Evolutionary conservation across 1,284 basidiomycete genomes (phyloP).

Genomic region (Cutaneotrichosporon dermatis): DNA sequence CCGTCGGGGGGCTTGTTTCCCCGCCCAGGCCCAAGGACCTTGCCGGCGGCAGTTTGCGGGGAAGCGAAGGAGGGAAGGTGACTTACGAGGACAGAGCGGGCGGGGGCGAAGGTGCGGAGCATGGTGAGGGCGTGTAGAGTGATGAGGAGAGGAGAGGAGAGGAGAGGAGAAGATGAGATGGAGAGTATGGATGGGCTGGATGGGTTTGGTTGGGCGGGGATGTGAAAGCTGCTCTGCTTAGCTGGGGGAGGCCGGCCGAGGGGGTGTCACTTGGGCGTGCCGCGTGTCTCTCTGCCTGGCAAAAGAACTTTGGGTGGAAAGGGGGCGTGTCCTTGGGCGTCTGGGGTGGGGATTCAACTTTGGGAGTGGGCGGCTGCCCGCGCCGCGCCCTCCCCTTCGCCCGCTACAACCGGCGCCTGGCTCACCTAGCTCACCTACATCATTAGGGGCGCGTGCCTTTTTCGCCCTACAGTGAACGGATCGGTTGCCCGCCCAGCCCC

Average conservation of each 20-base stretch:
- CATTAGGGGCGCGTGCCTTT: too few relatives aligned
- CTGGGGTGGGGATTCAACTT: too few relatives aligned
- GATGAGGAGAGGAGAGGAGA: not conserved
- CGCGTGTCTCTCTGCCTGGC: too few relatives aligned
- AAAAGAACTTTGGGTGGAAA: too few relatives aligned
- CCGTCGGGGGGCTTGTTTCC: conserved; percentile 1
- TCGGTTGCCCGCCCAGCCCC: too few relatives aligned
- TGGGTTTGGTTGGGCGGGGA: not conserved
- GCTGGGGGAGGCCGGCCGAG: not conserved
- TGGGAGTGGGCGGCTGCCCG: not conserved
- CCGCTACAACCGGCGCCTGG: too few relatives aligned
- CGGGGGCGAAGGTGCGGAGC: conserved; percentile 19
- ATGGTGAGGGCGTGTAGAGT: conserved; percentile 8
- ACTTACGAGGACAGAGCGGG: conserved; percentile 10
- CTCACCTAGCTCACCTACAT: too few relatives aligned
- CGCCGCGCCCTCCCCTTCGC: too few relatives aligned
- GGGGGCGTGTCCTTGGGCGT: too few relatives aligned
- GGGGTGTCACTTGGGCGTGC: not conserved
- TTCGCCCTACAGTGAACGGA: too few relatives aligned
- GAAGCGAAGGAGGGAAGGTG: not conserved
- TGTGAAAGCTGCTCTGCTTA: not conserved
- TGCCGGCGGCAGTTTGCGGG: conserved; percentile 1
- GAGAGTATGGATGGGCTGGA: not conserved
- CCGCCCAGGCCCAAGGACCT: not conserved
- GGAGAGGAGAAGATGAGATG: not conserved